Evolutionary conservation across 345 rosid species (phyloP), one percentile per base, ranked within the genome.

Genomic region (Boechera divaricarpa): DNA sequence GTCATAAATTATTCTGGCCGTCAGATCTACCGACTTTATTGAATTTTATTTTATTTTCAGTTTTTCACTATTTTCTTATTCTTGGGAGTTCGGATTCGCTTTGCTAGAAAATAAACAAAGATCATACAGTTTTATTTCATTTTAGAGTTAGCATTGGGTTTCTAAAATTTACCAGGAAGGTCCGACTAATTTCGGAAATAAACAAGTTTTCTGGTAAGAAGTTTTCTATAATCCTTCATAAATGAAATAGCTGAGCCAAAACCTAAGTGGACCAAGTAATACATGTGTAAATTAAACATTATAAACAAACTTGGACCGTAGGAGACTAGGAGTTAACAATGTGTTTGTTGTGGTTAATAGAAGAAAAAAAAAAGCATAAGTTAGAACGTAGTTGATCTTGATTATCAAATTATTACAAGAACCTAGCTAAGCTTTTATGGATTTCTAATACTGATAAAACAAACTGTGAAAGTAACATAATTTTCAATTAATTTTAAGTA

Each of bases 21-120:
- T 49, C 77, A 36, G 73, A 71, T 77, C 77, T 71, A 66, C 77
- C 77, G n/a, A 72, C 81, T 65, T 70, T 26, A 36, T 38, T 36
- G 1, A 47, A 67, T 36, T 24, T 26, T 7, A 13, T 15, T 26
- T 74, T 18, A 38, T 48, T 67, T 11, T 44, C 35, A 36, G 42
- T 59, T 48, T 67, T 11, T 44, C 35, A 36, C 52, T 59, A 6
- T 11, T 67, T 67, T 63, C 29, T 56, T 56, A 36, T 39, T 13
- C 57, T 57, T 21, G 13, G 24, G 32, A 47, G 16, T 6, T 15
- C 24, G 52, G 38, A 57, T 45, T 59, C 15, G 5, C 42, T 56
- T 70, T 29, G 26, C 49, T 21, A 21, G 24, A 21, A 21, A 21
- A 21, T 21, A 1, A 21, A 21, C 1, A 21, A 21, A 21, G n/a